These are phyloP conservation scores for Phytophthora constricta DNA, from an alignment of 352 stramenopile species.

Conservation along the genomic window DNA sequence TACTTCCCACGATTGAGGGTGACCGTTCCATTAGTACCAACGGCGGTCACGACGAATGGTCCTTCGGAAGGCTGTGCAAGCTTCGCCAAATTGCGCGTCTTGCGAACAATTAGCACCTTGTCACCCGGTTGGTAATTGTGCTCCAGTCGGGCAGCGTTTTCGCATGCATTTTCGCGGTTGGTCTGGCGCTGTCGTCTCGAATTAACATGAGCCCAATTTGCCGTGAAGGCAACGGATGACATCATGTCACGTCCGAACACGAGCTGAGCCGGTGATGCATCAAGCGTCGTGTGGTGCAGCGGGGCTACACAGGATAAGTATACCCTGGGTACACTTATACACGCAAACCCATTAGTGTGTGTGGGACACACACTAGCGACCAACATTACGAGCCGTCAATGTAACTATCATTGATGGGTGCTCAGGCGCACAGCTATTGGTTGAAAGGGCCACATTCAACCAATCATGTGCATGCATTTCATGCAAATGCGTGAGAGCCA, in stretches of 20 bases:
- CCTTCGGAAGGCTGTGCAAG: background rate
- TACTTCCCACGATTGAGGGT: background rate
- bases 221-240: background rate
- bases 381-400: too few relatives aligned
- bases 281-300: background rate
- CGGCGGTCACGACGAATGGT: background rate
- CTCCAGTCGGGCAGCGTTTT: background rate
- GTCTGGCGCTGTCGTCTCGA: background rate
- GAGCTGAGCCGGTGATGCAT: constrained; percentile 1
- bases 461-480: too few relatives aligned
- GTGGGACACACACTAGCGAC: too few relatives aligned
- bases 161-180: background rate
- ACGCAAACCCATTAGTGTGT: too few relatives aligned
- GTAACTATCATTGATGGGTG: too few relatives aligned
- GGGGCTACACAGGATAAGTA: too few relatives aligned
- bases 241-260: constrained; percentile 3
- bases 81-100: background rate
- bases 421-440: too few relatives aligned
- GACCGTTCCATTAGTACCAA: constrained; percentile 2
- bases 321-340: too few relatives aligned
- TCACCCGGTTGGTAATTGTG: background rate
- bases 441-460: too few relatives aligned
- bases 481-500: too few relatives aligned
- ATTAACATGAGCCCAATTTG: background rate
- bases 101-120: background rate